Conservation (phyloP, 1,139 yeast species). For the Pichia sp. region DNA sequence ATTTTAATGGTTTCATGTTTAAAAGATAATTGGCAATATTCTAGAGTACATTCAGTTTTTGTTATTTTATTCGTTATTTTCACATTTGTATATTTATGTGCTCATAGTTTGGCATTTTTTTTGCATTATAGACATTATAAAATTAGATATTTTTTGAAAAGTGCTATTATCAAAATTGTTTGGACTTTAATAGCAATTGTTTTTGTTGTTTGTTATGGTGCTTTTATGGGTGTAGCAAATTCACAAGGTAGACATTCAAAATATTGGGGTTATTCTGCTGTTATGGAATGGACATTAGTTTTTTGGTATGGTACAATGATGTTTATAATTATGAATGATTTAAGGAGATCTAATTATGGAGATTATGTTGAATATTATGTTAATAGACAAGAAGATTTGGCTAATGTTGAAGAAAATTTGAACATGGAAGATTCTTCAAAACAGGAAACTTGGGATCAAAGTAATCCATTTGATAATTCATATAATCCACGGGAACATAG, state of each 20-base stretch:
- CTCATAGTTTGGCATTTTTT: slow-evolving; percentile 54
- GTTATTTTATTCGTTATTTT: slow-evolving; percentile 70
- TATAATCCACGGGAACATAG: neutral
- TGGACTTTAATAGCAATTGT: slow-evolving; percentile 70
- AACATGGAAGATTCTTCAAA: slow-evolving; percentile 4
- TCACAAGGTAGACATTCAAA: slow-evolving; percentile 26
- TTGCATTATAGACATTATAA: slow-evolving; percentile 46
- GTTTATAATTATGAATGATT: slow-evolving; percentile 61
- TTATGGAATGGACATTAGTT: slow-evolving; percentile 80
- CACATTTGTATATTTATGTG: slow-evolving; percentile 57
- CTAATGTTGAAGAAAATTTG: neutral
- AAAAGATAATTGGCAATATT: slow-evolving; percentile 52
- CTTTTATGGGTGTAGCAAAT: slow-evolving; percentile 34
- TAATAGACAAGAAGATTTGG: slow-evolving; percentile 6
- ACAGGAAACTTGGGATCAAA: slow-evolving; percentile 7
- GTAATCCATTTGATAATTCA: slow-evolving; percentile 7
- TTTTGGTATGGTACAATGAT: slow-evolving; percentile 76
- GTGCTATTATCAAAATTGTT: slow-evolving; percentile 46
- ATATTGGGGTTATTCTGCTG: slow-evolving; percentile 40
- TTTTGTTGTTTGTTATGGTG: slow-evolving; percentile 67
- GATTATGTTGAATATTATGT: slow-evolving; percentile 12
- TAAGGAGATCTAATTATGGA: slow-evolving; percentile 28
- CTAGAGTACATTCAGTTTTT: slow-evolving; percentile 60
- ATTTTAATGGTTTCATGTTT: slow-evolving; percentile 70
- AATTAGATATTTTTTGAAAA: slow-evolving; percentile 36